phyloP scores from a whole-genome alignment of 345 rosid species.

The Bruguiera parviflora region DNA sequence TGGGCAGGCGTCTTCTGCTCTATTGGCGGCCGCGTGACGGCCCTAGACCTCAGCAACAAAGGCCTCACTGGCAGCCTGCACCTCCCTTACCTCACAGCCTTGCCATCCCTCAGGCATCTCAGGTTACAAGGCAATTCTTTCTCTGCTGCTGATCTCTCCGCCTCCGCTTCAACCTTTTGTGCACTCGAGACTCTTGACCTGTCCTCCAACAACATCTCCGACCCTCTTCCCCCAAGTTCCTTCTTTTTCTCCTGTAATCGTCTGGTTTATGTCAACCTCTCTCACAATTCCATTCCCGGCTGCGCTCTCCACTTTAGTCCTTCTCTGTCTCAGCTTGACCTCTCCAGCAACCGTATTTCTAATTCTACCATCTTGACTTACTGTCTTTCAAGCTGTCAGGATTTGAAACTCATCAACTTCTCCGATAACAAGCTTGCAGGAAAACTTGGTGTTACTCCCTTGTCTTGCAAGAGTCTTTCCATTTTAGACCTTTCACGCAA shows the following conservation, averaged over 20 bases:
- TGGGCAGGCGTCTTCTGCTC: conserved; percentile 83
- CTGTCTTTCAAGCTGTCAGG: conserved; percentile 53
- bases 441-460: conserved; percentile 32
- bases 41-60: conserved; percentile 48
- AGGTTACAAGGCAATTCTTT: conserved; percentile 50
- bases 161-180: conserved; percentile 32
- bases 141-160: conserved; percentile 46
- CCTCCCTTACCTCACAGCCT: conserved; percentile 50
- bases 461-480: conserved; percentile 46
- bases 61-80: conserved; percentile 52
- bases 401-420: conserved; percentile 59
- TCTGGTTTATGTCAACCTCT: conserved; percentile 45
- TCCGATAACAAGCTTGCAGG: conserved; percentile 64
- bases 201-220: conserved; percentile 61
- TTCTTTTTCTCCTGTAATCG: conserved; percentile 37
- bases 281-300: conserved; percentile 54
- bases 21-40: conserved; percentile 36
- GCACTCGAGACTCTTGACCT: conserved; percentile 55
- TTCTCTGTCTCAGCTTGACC: conserved; percentile 51
- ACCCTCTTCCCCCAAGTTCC: conserved; percentile 38
- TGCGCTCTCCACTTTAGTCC: conserved; percentile 44
- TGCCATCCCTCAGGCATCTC: conserved; percentile 50
- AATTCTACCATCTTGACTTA: conserved; percentile 40
- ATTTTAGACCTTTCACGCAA: conserved; percentile 70
- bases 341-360: conserved; percentile 46